Evolutionary conservation across 2,329 filamentous ascomycete genomes (phyloP), one percentile per base, ranked within the genome.

Genomic region (Alternaria brassicae): DNA sequence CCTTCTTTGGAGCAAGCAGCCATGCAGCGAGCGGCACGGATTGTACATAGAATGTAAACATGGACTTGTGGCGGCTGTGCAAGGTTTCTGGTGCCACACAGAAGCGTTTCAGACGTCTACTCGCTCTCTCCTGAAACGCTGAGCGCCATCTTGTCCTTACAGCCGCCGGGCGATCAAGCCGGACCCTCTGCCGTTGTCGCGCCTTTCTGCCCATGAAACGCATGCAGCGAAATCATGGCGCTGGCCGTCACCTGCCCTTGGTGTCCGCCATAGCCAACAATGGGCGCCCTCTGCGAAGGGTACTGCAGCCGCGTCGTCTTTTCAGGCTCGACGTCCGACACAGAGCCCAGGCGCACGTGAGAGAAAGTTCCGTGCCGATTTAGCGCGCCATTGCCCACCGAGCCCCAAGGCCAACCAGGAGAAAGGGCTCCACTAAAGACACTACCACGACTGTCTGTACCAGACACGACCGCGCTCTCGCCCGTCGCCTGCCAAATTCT

Each of bases 41-140:
- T 55, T 51, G 50, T 41, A 21, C 32, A 45, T 40, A 32, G 37
- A 30, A 52, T 51, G 50, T 41, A 21, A 32, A 49, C 30, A 28
- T 25, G 59, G 58, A 48, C 45, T 56, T 53, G 63, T 59, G 65
- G 63, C 60, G 58, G 66, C 53, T 58, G 60, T 61, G 54, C 58
- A 63, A 66, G 55, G 45, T 62, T 61, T 56, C 30, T 62, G 59
- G 65, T 66, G 70, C 63, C 61, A 65, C 62, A 42, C 56, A 44
- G 64, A 54, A 54, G 66, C 34, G 73, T 75, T 75, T 76, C 73
- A 74, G 67, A 60, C 45, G 49, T 53, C 40, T 48, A 52, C 60
- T 64, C 68, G 62, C 47, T 65, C 61, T 39, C 36, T 41, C 39
- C 66, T 76, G 73, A 76, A 76, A 76, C 73, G 63, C 65, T 68